Conservation (phyloP, 441 rosid species). For the Aleurites moluccanus region DNA sequence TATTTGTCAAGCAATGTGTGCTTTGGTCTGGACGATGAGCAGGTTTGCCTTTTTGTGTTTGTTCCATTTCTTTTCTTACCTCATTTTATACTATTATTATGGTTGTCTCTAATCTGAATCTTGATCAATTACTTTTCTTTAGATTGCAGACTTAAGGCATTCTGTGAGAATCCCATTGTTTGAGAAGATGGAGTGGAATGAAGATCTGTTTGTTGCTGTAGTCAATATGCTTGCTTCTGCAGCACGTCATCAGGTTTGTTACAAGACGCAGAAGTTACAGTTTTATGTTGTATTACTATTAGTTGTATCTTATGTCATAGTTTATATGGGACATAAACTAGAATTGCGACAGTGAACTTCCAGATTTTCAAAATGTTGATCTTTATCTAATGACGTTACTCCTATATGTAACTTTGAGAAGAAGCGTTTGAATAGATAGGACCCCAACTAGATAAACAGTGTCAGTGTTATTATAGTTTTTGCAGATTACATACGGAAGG, state of each 20-base stretch:
- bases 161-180: constrained; percentile 44
- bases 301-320: background rate
- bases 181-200: constrained; percentile 53
- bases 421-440: background rate
- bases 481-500: background rate
- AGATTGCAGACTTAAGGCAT: constrained; percentile 66
- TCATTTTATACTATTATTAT: background rate
- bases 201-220: constrained; percentile 61
- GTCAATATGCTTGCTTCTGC: constrained; percentile 68
- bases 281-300: background rate
- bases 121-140: constrained; percentile 34
- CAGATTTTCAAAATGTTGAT: background rate
- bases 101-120: constrained; percentile 21
- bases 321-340: background rate
- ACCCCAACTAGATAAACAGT: background rate
- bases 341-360: background rate
- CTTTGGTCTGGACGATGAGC: constrained; percentile 70
- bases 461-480: background rate
- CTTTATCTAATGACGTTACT: background rate
- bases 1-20: constrained; percentile 47
- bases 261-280: background rate
- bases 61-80: constrained; percentile 20
- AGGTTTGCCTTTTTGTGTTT: constrained; percentile 48
- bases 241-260: constrained; percentile 79
- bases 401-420: background rate